phyloP scores from a whole-genome alignment of 116 monocot species.

The Cymodocea nodosa region DNA sequence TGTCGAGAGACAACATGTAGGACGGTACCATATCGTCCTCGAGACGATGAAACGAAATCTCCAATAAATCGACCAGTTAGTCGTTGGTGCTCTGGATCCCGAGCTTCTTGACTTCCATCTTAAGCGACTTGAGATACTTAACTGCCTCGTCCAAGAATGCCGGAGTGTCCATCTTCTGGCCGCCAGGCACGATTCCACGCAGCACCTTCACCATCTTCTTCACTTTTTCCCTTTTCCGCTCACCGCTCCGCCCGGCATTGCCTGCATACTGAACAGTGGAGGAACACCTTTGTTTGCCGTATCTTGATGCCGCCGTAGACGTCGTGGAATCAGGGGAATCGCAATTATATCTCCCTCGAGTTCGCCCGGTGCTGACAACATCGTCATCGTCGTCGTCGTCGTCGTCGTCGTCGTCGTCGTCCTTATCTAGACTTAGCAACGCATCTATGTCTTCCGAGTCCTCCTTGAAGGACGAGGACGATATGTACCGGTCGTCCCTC shows the following conservation, averaged over 20 bases:
- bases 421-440: slow-evolving; percentile 34
- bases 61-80: no score
- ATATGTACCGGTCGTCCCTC: slow-evolving; percentile 14
- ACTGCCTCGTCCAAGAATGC: slow-evolving; percentile 71
- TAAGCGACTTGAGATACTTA: slow-evolving; percentile 67
- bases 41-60: not conserved
- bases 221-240: slow-evolving; percentile 31
- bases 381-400: slow-evolving; percentile 45
- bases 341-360: slow-evolving; percentile 18
- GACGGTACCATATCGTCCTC: not conserved
- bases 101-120: slow-evolving; percentile 56
- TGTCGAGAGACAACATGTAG: no score
- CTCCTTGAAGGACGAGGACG: slow-evolving; percentile 41
- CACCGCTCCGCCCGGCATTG: slow-evolving; percentile 5
- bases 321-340: slow-evolving; percentile 23
- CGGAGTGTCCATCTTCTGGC: slow-evolving; percentile 48
- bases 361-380: slow-evolving; percentile 51
- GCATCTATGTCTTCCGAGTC: slow-evolving; percentile 67
- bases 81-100: slow-evolving; percentile 10
- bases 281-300: not conserved
- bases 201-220: slow-evolving; percentile 54
- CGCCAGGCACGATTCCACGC: slow-evolving; percentile 57
- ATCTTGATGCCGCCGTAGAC: slow-evolving; percentile 5
- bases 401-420: slow-evolving; percentile 24
- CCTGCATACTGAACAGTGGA: slow-evolving; percentile 6